phyloP scores from a whole-genome alignment of 352 stramenopile genomes.

The Phytophthora niederhauseri region DNA sequence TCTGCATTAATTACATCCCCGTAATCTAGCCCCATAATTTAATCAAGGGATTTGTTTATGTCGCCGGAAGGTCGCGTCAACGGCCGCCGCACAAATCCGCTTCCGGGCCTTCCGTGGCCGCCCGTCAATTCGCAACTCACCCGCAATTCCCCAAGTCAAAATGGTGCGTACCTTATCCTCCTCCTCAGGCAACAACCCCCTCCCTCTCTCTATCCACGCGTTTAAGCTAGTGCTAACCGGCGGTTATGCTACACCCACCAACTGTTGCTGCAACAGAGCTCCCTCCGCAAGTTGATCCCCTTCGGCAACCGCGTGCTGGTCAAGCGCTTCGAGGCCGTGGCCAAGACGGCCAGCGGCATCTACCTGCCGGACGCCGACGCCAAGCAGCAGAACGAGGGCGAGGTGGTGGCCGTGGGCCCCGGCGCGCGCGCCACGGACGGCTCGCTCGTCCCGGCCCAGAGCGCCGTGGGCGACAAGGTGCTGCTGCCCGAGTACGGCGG shows the following conservation, averaged over 20 bases:
- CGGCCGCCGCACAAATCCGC: conserved; percentile 1
- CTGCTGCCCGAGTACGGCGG: conserved; percentile 97
- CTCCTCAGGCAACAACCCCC: background rate
- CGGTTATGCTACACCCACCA: background rate
- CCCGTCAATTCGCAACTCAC: conserved; percentile 37
- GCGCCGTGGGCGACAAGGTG: conserved; percentile 94
- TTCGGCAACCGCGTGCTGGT: conserved; percentile 97
- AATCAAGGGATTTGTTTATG: background rate
- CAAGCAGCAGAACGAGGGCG: conserved; percentile 95
- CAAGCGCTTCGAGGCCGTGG: conserved; percentile 91
- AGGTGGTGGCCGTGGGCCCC: conserved; percentile 94
- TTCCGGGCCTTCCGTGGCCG: conserved; percentile 1
- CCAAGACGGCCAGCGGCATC: conserved; percentile 94
- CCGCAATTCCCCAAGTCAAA: conserved; percentile 24
- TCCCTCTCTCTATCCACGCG: background rate
- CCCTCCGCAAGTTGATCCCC: conserved; percentile 90
- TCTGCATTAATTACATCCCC: conserved; percentile 1
- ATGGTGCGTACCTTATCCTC: conserved; percentile 29
- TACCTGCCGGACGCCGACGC: conserved; percentile 93
- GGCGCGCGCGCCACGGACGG: conserved; percentile 91
- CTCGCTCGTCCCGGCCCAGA: conserved; percentile 85
- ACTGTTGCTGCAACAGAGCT: conserved; percentile 36
- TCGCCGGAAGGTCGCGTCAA: conserved; percentile 28
- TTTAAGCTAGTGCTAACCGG: background rate
- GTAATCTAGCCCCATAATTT: background rate